These are phyloP conservation scores for Chrysanthemum makinoi DNA, from an alignment of 129 eudicot species.

Conservation along the genomic window DNA sequence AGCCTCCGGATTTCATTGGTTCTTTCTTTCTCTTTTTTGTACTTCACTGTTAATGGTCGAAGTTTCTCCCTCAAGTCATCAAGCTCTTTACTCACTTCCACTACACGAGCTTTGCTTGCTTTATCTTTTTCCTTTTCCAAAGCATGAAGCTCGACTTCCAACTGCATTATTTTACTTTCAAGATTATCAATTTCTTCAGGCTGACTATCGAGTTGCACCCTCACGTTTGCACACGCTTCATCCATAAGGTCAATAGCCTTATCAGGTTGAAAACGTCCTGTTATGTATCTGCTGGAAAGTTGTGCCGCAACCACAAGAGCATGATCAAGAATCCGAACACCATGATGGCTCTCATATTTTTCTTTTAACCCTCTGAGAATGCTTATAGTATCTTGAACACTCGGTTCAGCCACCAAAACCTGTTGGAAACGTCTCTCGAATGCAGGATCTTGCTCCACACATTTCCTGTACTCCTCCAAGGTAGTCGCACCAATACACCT, in stretches of 20 bases:
- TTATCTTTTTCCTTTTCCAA: slow-evolving; percentile 96
- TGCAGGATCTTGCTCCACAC: no score
- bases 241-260: slow-evolving; percentile 32
- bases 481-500: no score
- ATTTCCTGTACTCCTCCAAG: no score
- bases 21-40: slow-evolving; percentile 79
- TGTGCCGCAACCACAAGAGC: not conserved
- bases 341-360: not conserved
- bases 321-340: not conserved
- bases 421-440: slow-evolving; percentile 91
- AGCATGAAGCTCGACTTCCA: slow-evolving; percentile 92
- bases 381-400: slow-evolving; percentile 69
- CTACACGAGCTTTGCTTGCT: slow-evolving; percentile 87
- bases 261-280: slow-evolving; percentile 83
- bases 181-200: slow-evolving; percentile 57
- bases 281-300: slow-evolving; percentile 67
- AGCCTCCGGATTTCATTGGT: slow-evolving; percentile 78
- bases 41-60: slow-evolving; percentile 83
- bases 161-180: slow-evolving; percentile 84
- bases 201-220: no score
- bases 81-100: slow-evolving; percentile 71
- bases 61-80: slow-evolving; percentile 81
- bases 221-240: no score
- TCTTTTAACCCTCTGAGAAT: slow-evolving; percentile 44
- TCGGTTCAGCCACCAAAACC: slow-evolving; percentile 93